These are phyloP conservation scores for Boletus vermiculosoides DNA, from an alignment of 768 basidiomycete genomes.

Conservation along the genomic window DNA sequence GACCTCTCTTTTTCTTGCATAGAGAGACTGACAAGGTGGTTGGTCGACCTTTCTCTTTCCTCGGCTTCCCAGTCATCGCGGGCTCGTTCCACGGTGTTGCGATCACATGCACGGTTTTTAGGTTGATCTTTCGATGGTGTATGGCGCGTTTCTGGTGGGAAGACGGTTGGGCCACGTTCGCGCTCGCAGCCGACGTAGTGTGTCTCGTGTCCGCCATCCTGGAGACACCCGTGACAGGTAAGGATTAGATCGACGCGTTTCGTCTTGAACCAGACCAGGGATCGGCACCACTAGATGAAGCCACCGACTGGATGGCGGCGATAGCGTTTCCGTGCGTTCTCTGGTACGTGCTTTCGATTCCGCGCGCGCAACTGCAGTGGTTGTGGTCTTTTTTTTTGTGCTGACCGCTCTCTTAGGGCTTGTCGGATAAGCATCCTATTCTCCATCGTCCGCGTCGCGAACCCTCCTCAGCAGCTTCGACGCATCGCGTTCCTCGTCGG, in stretches of 20 bases:
- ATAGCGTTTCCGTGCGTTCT: conserved; percentile 17
- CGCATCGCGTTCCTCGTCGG: conserved; percentile 7
- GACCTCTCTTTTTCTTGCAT: background rate
- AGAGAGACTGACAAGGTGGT: background rate
- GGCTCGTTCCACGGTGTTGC: conserved; percentile 19
- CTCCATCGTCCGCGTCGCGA: conserved; percentile 21
- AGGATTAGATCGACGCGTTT: background rate
- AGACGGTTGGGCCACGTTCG: conserved; percentile 25
- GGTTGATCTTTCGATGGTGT: conserved; percentile 21
- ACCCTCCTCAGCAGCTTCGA: conserved; percentile 8
- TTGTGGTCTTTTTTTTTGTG: background rate
- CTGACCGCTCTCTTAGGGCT: conserved; percentile 15
- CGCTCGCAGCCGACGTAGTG: conserved; percentile 17
- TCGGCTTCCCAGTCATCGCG: conserved; percentile 14
- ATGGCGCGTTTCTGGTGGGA: conserved; percentile 31
- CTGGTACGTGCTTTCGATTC: conserved; percentile 15
- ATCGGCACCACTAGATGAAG: background rate
- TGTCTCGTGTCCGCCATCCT: conserved; percentile 14
- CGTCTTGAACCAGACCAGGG: background rate
- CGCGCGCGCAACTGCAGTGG: no score
- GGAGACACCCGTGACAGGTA: background rate
- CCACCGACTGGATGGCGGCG: conserved; percentile 11
- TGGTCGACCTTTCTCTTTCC: background rate
- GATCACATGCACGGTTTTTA: conserved; percentile 24
- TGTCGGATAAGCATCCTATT: conserved; percentile 26